Percentiles rank a stretch among this genome's conserved stretches.
phyloP scores from a whole-genome alignment of 176 grass and related monocot species.

The Musa itinerans region DNA sequence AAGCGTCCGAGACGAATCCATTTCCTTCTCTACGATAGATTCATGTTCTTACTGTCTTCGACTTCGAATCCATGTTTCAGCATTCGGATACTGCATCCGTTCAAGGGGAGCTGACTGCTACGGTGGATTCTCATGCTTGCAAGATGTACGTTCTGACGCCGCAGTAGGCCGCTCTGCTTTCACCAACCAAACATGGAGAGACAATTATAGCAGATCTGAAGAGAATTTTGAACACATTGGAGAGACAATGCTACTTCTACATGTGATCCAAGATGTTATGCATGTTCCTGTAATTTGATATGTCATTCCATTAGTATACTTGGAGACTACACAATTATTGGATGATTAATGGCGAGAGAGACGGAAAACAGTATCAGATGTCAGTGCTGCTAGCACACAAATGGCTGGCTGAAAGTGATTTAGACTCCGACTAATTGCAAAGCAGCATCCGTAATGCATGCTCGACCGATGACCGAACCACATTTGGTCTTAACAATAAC shows the following conservation, averaged over 20 bases:
- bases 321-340: neutral
- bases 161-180: neutral
- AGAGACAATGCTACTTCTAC: too few species aligned
- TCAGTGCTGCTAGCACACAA: neutral
- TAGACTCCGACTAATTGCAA: neutral
- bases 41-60: neutral
- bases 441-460: too few species aligned
- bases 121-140: conserved; percentile 8
- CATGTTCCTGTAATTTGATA: too few species aligned
- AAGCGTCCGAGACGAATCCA: neutral
- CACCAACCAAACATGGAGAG: too few species aligned
- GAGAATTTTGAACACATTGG: too few species aligned
- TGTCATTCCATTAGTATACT: too few species aligned
- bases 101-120: neutral
- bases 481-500: too few species aligned
- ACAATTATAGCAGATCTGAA: too few species aligned
- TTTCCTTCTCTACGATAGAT: neutral
- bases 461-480: too few species aligned
- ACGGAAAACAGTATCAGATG: neutral
- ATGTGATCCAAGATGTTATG: too few species aligned
- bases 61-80: neutral
- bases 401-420: neutral
- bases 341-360: neutral
- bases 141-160: conserved; percentile 14
- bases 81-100: neutral